Base-by-base conservation (phyloP, 345 rosid species). In the Citrus trifoliata region DNA sequence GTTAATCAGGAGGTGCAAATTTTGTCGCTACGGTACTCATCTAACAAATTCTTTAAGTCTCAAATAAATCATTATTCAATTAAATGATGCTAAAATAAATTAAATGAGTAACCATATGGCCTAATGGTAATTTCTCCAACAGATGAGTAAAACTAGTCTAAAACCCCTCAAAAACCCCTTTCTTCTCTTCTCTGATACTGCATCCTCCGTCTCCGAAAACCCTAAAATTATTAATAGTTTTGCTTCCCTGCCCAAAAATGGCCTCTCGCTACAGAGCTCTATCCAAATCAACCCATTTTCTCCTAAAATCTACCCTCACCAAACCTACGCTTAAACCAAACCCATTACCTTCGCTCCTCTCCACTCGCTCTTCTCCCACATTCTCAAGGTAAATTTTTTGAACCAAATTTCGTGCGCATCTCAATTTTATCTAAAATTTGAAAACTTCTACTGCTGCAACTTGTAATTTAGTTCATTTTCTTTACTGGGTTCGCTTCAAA, bases 181-280 rank as follows among this genome's bases (percentile, higher is more conserved):
- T 12, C 13, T 10, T 38, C 10, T 6, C 4, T 7, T 16, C 33
- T 14, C 24, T 67, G 8, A 25, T 32, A 25, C 48, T 40, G 70
- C 14, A 25, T 24, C 5, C 59, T 24, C 65, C 10, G 46, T 80
- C 78, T 16, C 42, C 64, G 12, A 65, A 80, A 82, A 75, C 80
- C 85, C 85, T 70, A 55, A 58, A 33, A 61, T 61, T 73, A 12
- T 61, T 73, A 12, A 9, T 16, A 14, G 19, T 21, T 19, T 72
- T 9, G 10, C 59, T 63, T 25, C 46, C 16, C 32, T 70, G 8
- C 51, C 22, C 59, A 21, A 58, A 78, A 82, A 90, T 95, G 98
- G 98, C 98, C 59, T 88, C 87, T 66, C 91, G 95, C 53, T 90
- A 80, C 80, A 82, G 98, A 83, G 88, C 98, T 67, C 76, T 92